Base-by-base conservation (phyloP, 148 eudicot species). In the Fallopia convolvulus region DNA sequence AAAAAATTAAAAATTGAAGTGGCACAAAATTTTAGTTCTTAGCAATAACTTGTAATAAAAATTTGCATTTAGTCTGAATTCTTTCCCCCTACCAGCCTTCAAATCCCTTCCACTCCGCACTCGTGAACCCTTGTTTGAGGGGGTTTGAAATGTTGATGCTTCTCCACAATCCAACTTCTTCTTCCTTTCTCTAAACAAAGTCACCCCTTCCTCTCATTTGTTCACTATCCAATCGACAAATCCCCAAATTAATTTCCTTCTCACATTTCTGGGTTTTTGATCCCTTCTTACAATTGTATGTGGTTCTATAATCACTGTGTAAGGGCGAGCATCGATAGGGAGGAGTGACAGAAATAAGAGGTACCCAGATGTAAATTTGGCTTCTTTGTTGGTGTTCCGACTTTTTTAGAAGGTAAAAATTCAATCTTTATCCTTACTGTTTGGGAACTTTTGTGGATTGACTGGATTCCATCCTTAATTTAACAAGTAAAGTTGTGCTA, bases 71-170 rank as follows among this genome's bases (percentile, higher is more conserved):
- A n/a, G 72, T 68, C 72, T 17, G 44, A 39, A 68, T 68, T 68
- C n/a, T 68, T 63, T 68, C 33, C 72, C 70, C 39, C 39, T 6
- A 63, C 70, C 70, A 63, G 5, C 72, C 72, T 68, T 68, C 72
- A 68, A 68, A 33, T 36, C 44, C 72, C 72, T 66, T 32, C 44
- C 20, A 0, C 70, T 65, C 70, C n/a, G 44, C 72, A 2, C 72
- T 68, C 72, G 72, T 68, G 72, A 68, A 14, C 20, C 44, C 72
- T 20, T 68, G 44, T 68, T 36, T 2, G 70, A 12, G 72, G 72
- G 72, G 44, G 72, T 17, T 68, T 68, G 18, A 36, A 14, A 9
- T 66, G 33, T 68, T 68, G 44, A 36, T 33, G 46, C 72, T 68
- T 39, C 72, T 68, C 46, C 72, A 68, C 72, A 68, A 36, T 68